Percentiles rank a stretch among this genome's conserved stretches.
Evolutionary conservation across 495 filamentous ascomycete genomes (phyloP).

Genomic region (Podospora fimiseda): DNA sequence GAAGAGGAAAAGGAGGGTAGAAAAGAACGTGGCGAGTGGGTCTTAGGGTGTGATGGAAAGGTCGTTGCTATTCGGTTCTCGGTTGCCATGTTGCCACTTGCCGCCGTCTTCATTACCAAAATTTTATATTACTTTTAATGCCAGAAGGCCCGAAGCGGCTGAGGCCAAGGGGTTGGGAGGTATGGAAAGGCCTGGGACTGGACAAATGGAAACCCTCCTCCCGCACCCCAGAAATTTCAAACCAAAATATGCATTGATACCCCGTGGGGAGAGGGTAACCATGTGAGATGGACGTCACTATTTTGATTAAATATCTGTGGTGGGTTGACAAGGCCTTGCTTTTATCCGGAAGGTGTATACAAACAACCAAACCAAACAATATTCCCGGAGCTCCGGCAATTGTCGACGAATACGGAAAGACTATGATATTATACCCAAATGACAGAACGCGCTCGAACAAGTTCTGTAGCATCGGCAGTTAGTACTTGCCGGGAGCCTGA

Average conservation of each 20-base stretch:
- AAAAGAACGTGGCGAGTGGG: constrained; percentile 3
- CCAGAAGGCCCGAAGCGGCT: constrained; percentile 19
- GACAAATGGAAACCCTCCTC: constrained; percentile 2
- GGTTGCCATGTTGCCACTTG: constrained; percentile 9
- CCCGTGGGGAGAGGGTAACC: background rate
- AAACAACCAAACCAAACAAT: constrained; percentile 1
- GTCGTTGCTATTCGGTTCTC: constrained; percentile 1
- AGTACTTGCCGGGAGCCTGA: constrained; percentile 20
- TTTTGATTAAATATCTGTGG: background rate
- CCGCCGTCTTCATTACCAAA: constrained; percentile 1
- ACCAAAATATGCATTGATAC: background rate
- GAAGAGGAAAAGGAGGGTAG: background rate
- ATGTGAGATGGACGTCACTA: background rate
- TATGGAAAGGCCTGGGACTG: background rate
- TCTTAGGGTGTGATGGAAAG: background rate
- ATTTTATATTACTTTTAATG: constrained; percentile 9
- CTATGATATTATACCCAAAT: constrained; percentile 33
- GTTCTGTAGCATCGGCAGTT: constrained; percentile 43
- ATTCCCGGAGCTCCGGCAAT: constrained; percentile 35
- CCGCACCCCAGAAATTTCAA: constrained; percentile 6
- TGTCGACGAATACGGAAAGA: constrained; percentile 33
- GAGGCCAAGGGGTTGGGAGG: no score
- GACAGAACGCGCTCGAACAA: constrained; percentile 28
- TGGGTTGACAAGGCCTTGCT: constrained; percentile 6
- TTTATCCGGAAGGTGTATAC: constrained; percentile 18